A percentile compares a stretch with the other conserved stretches of the same genome.
phyloP scores from a whole-genome alignment of 352 stramenopile species.

The Nothophytophthora sp. region DNA sequence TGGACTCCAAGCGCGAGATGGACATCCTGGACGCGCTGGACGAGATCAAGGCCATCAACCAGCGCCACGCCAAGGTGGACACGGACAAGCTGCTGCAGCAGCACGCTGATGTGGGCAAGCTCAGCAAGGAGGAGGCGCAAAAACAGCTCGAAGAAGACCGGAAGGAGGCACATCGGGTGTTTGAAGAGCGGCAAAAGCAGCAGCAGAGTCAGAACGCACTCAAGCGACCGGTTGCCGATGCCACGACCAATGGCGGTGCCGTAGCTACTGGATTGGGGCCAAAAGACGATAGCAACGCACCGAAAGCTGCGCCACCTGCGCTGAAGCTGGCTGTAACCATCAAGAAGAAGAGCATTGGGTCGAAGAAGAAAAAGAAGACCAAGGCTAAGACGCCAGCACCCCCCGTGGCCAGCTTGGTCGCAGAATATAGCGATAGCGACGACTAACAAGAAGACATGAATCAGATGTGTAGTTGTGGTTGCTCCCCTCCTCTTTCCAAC shows the following conservation, averaged over 20 bases:
- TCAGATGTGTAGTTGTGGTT: conserved; percentile 8
- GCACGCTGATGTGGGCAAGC: conserved; percentile 27
- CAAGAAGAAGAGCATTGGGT: conserved; percentile 31
- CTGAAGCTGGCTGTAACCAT: conserved; percentile 36
- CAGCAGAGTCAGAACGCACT: conserved; percentile 21
- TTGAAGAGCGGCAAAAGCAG: conserved; percentile 46
- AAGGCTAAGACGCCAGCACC: conserved; percentile 36
- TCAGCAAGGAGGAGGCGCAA: conserved; percentile 43
- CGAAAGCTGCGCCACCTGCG: conserved; percentile 10
- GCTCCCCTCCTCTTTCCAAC: conserved; percentile 11
- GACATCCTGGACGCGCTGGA: conserved; percentile 98
- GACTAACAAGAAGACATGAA: conserved; percentile 33
- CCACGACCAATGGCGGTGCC: conserved; percentile 5
- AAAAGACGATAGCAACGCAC: conserved; percentile 3
- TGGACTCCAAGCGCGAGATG: conserved; percentile 99
- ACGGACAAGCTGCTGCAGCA: conserved; percentile 76
- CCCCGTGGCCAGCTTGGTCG: conserved; percentile 62
- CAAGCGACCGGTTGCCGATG: conserved; percentile 24
- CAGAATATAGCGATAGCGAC: conserved; percentile 79
- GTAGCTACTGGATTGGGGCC: not conserved
- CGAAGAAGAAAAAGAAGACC: conserved; percentile 31
- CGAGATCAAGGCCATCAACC: conserved; percentile 98
- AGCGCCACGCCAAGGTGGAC: conserved; percentile 92
- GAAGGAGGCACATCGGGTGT: conserved; percentile 51
- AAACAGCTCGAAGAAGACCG: conserved; percentile 55